These are phyloP conservation scores for Globisporangium camurandrum DNA, from an alignment of 352 stramenopile species.

Conservation along the genomic window DNA sequence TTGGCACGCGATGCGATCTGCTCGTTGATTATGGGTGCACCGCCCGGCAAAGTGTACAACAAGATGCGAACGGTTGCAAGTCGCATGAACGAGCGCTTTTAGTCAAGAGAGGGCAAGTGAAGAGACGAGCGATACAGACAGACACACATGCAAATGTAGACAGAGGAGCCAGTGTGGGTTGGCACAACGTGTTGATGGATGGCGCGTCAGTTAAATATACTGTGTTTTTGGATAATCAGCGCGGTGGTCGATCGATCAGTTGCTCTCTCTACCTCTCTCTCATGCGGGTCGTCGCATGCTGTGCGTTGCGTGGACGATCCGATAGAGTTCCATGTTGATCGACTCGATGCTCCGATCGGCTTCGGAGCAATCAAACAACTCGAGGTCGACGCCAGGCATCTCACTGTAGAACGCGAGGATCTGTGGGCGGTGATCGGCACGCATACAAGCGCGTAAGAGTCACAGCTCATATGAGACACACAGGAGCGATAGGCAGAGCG, in stretches of 20 bases:
- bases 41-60: constrained; percentile 99
- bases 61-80: constrained; percentile 99
- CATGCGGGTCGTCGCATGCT: constrained; percentile 19
- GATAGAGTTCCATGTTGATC: constrained; percentile 66
- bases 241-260: neutral
- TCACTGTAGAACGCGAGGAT: constrained; percentile 85
- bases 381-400: constrained; percentile 65
- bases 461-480: neutral
- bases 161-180: no score
- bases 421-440: no score
- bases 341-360: constrained; percentile 69
- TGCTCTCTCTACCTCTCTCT: neutral
- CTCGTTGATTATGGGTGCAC: constrained; percentile 93
- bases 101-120: constrained; percentile 16
- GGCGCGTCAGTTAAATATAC: neutral
- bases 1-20: constrained; percentile 91
- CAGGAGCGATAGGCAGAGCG: neutral
- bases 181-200: no score
- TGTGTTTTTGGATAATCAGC: no score
- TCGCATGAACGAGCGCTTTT: constrained; percentile 97
- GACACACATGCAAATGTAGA: no score
- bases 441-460: neutral
- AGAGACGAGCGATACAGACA: neutral
- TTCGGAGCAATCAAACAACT: constrained; percentile 75
- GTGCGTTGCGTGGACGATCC: constrained; percentile 51